Evolutionary conservation across 306 rosid genomes (phyloP).

Genomic region (Begonia fuchsioides): DNA sequence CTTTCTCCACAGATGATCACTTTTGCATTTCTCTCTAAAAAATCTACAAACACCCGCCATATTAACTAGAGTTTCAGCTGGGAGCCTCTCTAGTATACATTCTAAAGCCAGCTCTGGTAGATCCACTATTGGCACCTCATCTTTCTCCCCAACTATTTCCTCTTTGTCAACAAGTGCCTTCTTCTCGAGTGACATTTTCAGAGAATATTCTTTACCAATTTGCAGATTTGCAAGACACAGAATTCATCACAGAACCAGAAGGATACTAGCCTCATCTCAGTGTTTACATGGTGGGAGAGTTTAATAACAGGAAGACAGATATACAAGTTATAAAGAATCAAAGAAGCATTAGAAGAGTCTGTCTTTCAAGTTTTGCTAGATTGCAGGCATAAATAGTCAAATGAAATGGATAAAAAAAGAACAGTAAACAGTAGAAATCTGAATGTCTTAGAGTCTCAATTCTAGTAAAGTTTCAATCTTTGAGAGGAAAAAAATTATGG

Average conservation of each 20-base stretch:
- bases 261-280: conserved; percentile 46
- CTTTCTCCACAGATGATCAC: conserved; percentile 81
- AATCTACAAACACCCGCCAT: conserved; percentile 63
- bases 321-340: conserved; percentile 50
- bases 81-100: conserved; percentile 75
- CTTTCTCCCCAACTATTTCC: conserved; percentile 32
- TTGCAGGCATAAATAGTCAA: conserved; percentile 14
- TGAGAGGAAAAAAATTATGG: background rate
- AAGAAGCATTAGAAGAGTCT: conserved; percentile 48
- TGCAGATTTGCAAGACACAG: conserved; percentile 18
- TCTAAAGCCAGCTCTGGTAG: conserved; percentile 75
- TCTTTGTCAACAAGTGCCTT: conserved; percentile 31
- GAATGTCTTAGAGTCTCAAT: background rate
- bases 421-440: conserved; percentile 4
- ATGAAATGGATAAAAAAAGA: conserved; percentile 7
- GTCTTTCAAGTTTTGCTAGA: conserved; percentile 1
- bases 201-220: conserved; percentile 16
- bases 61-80: conserved; percentile 51
- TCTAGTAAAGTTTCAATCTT: no score
- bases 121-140: conserved; percentile 47
- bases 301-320: conserved; percentile 55
- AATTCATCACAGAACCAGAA: conserved; percentile 29
- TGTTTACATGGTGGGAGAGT: conserved; percentile 51
- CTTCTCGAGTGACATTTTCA: conserved; percentile 39
- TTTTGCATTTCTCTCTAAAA: conserved; percentile 65